These are phyloP conservation scores for Lasiosphaeria ovina DNA, from an alignment of 495 filamentous ascomycete species.

Conservation along the genomic window DNA sequence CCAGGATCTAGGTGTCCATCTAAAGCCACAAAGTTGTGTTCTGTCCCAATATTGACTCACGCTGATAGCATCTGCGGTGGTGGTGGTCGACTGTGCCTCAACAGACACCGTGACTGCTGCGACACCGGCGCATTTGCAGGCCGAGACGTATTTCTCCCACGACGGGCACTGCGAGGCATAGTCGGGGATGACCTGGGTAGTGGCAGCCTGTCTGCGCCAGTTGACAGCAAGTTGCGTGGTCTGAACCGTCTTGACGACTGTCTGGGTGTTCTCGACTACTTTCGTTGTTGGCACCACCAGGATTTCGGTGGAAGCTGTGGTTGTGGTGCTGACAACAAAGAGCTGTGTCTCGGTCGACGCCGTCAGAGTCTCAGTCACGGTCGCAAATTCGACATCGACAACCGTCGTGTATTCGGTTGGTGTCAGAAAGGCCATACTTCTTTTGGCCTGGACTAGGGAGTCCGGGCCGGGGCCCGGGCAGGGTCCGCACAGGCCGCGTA, in stretches of 20 bases:
- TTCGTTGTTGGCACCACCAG: neutral
- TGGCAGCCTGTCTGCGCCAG: neutral
- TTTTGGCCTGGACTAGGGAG: no score
- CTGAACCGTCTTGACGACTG: slow-evolving; percentile 9
- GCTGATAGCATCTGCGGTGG: neutral
- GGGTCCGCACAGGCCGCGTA: no score
- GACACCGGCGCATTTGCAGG: slow-evolving; percentile 11
- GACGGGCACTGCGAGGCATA: slow-evolving; percentile 10
- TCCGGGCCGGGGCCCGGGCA: no score
- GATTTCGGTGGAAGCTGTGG: slow-evolving; percentile 4
- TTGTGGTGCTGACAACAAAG: slow-evolving; percentile 2
- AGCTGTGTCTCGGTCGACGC: slow-evolving; percentile 7
- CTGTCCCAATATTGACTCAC: neutral
- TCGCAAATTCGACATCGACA: no score
- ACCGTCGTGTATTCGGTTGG: no score
- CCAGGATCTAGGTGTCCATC: neutral
- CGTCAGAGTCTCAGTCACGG: no score
- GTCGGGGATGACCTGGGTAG: neutral
- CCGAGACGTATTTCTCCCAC: slow-evolving; percentile 15
- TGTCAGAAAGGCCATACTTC: no score
- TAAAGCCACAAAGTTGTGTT: neutral
- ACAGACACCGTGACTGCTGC: neutral
- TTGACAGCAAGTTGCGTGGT: slow-evolving; percentile 1
- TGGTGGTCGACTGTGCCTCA: slow-evolving; percentile 1
- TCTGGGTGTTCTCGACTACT: slow-evolving; percentile 2